Evolutionary conservation across 768 basidiomycete species (phyloP).

Genomic region (Mycena metata): DNA sequence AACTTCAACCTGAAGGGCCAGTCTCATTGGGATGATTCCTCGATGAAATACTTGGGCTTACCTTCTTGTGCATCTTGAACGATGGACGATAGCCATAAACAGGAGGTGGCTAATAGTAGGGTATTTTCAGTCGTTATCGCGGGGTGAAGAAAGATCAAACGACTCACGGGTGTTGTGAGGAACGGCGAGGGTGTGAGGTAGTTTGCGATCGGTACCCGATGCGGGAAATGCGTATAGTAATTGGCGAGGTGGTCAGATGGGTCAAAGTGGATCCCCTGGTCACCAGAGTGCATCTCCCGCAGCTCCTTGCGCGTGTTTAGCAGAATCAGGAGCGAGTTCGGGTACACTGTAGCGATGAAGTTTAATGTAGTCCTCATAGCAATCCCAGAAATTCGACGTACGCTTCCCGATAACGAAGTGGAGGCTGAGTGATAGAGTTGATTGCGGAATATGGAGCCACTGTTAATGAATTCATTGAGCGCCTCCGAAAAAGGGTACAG

Average conservation of each 20-base stretch:
- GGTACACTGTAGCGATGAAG: conserved; percentile 51
- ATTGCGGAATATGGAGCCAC: conserved; percentile 59
- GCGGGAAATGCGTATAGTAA: conserved; percentile 29
- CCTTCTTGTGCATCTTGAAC: conserved; percentile 22
- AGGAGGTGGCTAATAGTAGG: neutral
- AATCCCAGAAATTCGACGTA: conserved; percentile 39
- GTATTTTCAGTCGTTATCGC: too few relatives aligned
- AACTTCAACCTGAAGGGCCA: conserved; percentile 10
- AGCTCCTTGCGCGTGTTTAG: conserved; percentile 49
- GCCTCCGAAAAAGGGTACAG: neutral
- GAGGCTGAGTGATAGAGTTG: conserved; percentile 61
- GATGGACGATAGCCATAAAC: conserved; percentile 4
- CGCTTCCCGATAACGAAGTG: conserved; percentile 64
- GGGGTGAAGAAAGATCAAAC: too few relatives aligned
- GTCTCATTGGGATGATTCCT: neutral
- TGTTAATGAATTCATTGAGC: conserved; percentile 29
- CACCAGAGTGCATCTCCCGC: conserved; percentile 39
- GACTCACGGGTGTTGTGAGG: neutral
- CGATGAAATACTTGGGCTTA: neutral
- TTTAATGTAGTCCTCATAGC: neutral
- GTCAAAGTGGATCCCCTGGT: conserved; percentile 11
- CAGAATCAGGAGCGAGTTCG: conserved; percentile 52
- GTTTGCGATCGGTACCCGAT: conserved; percentile 12
- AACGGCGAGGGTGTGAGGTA: neutral
- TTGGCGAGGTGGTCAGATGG: conserved; percentile 6